Percentiles rank a stretch among this genome's conserved stretches.
These are phyloP conservation scores for Gossypium rotundifolium DNA, from an alignment of 345 rosid species.

Conservation along the genomic window DNA sequence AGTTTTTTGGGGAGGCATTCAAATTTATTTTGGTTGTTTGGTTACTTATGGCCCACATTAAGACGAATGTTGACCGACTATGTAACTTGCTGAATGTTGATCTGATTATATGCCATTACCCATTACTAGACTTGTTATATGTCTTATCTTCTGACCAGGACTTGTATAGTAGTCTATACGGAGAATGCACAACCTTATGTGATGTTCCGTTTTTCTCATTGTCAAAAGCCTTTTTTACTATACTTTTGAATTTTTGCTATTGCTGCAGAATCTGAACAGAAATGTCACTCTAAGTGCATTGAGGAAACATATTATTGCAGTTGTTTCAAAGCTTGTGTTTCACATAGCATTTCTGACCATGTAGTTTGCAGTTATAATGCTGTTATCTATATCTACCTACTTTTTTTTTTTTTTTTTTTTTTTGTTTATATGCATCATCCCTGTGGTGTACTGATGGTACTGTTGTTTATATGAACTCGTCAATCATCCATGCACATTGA, in stretches of 20 bases:
- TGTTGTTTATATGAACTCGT: neutral
- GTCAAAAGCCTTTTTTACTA: neutral
- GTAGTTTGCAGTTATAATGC: constrained; percentile 1
- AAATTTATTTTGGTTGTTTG: neutral
- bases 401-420: neutral
- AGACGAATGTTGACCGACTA: neutral
- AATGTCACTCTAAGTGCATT: neutral
- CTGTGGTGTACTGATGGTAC: neutral
- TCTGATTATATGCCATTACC: neutral
- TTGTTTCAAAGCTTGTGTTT: neutral
- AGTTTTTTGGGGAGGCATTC: neutral
- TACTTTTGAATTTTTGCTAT: neutral
- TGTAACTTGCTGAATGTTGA: neutral
- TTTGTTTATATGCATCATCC: neutral
- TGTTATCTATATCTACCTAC: neutral
- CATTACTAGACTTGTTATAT: neutral
- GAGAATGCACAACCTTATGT: neutral
- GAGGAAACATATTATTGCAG: neutral
- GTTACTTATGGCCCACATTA: neutral
- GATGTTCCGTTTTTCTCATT: neutral
- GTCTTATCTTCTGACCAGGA: neutral
- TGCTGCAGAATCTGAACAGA: neutral
- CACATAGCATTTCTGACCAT: neutral
- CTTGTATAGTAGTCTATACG: neutral
- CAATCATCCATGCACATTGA: neutral